These are phyloP conservation scores for Starmerella potacharoeniae DNA, from an alignment of 805 yeast genomes.

Conservation along the genomic window DNA sequence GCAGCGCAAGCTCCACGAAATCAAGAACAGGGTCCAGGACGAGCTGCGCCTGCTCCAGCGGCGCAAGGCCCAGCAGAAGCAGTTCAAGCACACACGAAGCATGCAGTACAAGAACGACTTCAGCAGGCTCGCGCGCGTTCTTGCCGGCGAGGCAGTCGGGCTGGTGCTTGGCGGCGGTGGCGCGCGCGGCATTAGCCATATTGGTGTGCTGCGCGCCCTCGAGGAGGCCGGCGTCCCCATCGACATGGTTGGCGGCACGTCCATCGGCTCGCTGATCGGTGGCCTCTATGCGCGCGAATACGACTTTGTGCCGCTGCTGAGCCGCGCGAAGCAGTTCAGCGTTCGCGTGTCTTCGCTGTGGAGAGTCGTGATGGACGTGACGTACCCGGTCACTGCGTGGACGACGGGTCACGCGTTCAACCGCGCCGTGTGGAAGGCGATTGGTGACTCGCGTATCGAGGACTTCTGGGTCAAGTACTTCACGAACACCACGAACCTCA, in stretches of 20 bases:
- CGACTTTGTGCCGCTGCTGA: constrained; percentile 81
- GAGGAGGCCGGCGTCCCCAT: constrained; percentile 91
- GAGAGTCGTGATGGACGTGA: constrained; percentile 73
- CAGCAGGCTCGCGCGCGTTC: constrained; percentile 72
- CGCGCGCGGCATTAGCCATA: constrained; percentile 84
- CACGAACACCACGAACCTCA: constrained; percentile 87
- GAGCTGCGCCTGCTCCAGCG: constrained; percentile 18
- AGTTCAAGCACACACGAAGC: constrained; percentile 28
- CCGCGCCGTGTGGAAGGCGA: constrained; percentile 93
- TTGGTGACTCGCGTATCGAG: constrained; percentile 85
- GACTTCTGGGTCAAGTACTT: constrained; percentile 89
- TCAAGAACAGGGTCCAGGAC: constrained; percentile 23
- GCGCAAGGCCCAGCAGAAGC: constrained; percentile 17
- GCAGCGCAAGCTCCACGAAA: constrained; percentile 13
- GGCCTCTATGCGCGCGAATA: constrained; percentile 90
- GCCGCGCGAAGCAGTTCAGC: constrained; percentile 76
- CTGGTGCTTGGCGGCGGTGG: constrained; percentile 97
- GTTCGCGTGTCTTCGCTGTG: constrained; percentile 72
- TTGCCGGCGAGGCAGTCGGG: constrained; percentile 90
- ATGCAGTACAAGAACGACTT: constrained; percentile 68
- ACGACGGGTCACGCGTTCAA: constrained; percentile 96
- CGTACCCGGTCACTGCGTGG: constrained; percentile 88
- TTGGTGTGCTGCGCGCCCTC: constrained; percentile 81
- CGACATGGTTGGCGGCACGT: constrained; percentile 90
- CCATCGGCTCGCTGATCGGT: constrained; percentile 92